Conservation (phyloP, 768 basidiomycete species). For the Panus rudis region DNA sequence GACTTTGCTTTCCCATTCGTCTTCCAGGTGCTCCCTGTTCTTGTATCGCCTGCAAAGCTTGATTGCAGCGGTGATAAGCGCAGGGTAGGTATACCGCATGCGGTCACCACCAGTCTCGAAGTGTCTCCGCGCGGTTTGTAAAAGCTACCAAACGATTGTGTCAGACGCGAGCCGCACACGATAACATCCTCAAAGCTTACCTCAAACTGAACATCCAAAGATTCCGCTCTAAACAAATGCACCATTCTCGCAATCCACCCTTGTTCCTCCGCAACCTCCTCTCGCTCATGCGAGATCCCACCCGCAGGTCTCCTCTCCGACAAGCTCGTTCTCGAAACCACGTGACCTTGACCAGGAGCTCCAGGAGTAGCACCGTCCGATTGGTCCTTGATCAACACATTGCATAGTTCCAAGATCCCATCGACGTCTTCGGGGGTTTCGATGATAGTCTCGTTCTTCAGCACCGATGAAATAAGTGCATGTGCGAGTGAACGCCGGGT, state of each 20-base stretch:
- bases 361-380: conserved; percentile 40
- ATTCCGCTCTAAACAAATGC: conserved; percentile 87
- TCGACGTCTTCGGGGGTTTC: conserved; percentile 92
- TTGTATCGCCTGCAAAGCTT: conserved; percentile 92
- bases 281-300: conserved; percentile 59
- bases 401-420: conserved; percentile 87
- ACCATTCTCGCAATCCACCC: conserved; percentile 99
- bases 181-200: conserved; percentile 28
- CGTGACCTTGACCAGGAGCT: conserved; percentile 25
- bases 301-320: conserved; percentile 43
- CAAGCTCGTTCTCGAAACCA: conserved; percentile 20
- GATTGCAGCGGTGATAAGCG: conserved; percentile 88
- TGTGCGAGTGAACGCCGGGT: conserved; percentile 91
- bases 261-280: conserved; percentile 96
- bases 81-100: conserved; percentile 96
- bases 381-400: conserved; percentile 86
- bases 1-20: conserved; percentile 81
- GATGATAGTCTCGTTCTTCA: conserved; percentile 95
- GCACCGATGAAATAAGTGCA: conserved; percentile 86
- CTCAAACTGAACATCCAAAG: conserved; percentile 84
- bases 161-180: neutral
- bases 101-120: conserved; percentile 90
- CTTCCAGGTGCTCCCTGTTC: conserved; percentile 72
- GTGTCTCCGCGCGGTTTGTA: conserved; percentile 86
- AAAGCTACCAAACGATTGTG: conserved; percentile 48